Evolutionary conservation across 2,329 filamentous ascomycete species (phyloP), one percentile per base, ranked within the genome.

Genomic region (Aureobasidium sp.): DNA sequence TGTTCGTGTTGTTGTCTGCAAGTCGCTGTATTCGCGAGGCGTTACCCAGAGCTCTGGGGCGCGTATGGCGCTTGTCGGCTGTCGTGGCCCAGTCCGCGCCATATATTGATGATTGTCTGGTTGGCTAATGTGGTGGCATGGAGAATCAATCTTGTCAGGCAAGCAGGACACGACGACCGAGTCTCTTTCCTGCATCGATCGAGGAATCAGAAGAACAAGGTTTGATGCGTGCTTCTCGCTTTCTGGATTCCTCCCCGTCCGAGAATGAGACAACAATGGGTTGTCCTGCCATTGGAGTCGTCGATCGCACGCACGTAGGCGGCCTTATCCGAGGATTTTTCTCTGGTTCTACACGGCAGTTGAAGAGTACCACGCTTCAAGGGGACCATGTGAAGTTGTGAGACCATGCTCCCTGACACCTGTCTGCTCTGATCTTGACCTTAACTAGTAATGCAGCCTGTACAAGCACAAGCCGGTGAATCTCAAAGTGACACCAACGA

Each of bases 381-480:
- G 20, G 20, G 46, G 48, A 27, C 17, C 12, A 26, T 57, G n/a
- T 57, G 53, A 36, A 36, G 24, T 36, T 44, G 36, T 41, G 29
- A 57, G 41, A 17, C 53, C 53, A 57, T 20, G n/a, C 15, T 44
- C 53, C 26, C 53, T 57, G 52, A 57, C 53, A 57, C 53, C 53
- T 57, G 41, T 57, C 41, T 57, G 36, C 39, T 44, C 39, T 44
- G 52, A 57, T 36, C 53, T 44, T 46, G 27, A 24, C 39, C 29
- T 32, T 34, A 29, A 32, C 5, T 27, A 59, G 43, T 39, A 39
- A 48, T 59, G 43, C 55, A 29, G 27, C 10, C 36, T 47, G 55
- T 59, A 48, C 55, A 59, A 39, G 43, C 55, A 59, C 20, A 59
- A 59, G 55, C 43, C 20, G 55, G 41, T 48, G 55, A 43, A 59